A percentile compares a stretch with the other conserved stretches of the same genome.
Conservation (phyloP, 2,329 filamentous ascomycete genomes). For the Balansia obtecta region DNA sequence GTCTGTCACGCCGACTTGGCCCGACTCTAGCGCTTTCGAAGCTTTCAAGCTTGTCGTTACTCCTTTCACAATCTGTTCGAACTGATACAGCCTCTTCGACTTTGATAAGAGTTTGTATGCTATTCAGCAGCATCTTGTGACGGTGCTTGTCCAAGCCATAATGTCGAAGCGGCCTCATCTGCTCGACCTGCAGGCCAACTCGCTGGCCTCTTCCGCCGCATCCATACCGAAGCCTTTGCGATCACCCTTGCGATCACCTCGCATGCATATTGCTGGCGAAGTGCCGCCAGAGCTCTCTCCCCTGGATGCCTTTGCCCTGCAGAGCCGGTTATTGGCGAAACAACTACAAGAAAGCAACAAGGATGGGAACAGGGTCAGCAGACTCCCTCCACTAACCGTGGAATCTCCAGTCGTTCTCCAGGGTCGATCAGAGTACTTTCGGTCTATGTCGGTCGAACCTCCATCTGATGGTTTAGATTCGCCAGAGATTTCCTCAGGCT, state of each 20-base stretch:
- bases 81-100: background rate
- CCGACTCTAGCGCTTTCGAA: constrained; percentile 6
- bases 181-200: constrained; percentile 47
- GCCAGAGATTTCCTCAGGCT: constrained; percentile 15
- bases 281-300: constrained; percentile 84
- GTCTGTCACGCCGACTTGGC: constrained; percentile 5
- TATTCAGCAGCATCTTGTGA: constrained; percentile 3
- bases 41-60: background rate
- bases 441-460: constrained; percentile 56
- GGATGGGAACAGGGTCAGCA: constrained; percentile 68
- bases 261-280: constrained; percentile 65
- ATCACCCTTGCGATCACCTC: constrained; percentile 62
- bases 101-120: constrained; percentile 5
- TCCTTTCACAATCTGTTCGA: background rate
- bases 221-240: constrained; percentile 41
- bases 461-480: constrained; percentile 30
- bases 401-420: constrained; percentile 67
- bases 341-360: constrained; percentile 71
- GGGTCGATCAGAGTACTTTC: constrained; percentile 69
- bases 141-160: constrained; percentile 6
- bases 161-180: constrained; percentile 47
- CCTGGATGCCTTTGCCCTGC: constrained; percentile 86
- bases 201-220: constrained; percentile 34
- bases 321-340: constrained; percentile 76
- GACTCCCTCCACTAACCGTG: constrained; percentile 70